Conservation (phyloP, 352 stramenopile genomes). For the Phytophthora cajani region DNA sequence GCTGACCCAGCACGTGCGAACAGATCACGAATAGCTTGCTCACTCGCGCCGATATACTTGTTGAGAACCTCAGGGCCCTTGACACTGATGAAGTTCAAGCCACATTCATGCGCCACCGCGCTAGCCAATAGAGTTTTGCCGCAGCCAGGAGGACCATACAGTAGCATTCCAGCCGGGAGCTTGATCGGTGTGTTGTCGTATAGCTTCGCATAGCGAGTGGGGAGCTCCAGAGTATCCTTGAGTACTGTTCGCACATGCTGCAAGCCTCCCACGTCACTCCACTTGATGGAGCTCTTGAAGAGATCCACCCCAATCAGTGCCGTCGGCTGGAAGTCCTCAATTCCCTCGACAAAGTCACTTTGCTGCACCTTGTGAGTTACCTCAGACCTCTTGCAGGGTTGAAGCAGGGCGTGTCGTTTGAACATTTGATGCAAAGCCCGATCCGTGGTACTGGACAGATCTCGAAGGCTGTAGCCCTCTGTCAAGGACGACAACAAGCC, state of each 20-base stretch:
- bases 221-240: constrained; percentile 90
- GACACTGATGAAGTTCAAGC: constrained; percentile 92
- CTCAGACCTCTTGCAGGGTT: constrained; percentile 10
- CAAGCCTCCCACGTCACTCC: constrained; percentile 88
- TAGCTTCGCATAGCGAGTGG: constrained; percentile 77
- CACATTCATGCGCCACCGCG: constrained; percentile 86
- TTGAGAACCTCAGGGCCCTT: constrained; percentile 90
- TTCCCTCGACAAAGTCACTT: constrained; percentile 74
- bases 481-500: constrained; percentile 67
- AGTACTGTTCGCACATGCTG: constrained; percentile 81
- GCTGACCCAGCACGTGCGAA: constrained; percentile 81
- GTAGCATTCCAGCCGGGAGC: constrained; percentile 83
- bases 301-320: constrained; percentile 82
- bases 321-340: constrained; percentile 84
- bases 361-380: constrained; percentile 49
- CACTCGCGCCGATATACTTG: constrained; percentile 92
- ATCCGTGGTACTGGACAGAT: constrained; percentile 74
- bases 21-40: constrained; percentile 89
- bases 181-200: constrained; percentile 88
- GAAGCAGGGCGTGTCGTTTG: constrained; percentile 45
- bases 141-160: constrained; percentile 92
- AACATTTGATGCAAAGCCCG: constrained; percentile 73
- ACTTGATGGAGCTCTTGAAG: constrained; percentile 88
- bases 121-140: constrained; percentile 91
- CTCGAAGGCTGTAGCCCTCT: constrained; percentile 83